These are phyloP conservation scores for Calamus simplicifolius DNA, from an alignment of 176 grass and related monocot genomes.

Conservation along the genomic window DNA sequence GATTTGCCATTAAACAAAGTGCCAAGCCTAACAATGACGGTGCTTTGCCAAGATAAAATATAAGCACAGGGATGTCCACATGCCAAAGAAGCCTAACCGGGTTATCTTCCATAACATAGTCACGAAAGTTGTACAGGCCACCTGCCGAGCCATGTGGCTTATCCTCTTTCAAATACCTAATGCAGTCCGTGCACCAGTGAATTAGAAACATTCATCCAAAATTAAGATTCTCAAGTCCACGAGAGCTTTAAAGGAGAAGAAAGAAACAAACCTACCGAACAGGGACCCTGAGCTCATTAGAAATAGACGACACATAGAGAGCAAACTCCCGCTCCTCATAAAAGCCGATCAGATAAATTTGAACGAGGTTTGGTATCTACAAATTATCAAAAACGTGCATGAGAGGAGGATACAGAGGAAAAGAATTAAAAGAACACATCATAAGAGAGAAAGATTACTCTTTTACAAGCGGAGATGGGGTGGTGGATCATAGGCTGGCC, in stretches of 20 bases:
- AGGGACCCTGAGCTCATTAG: constrained; percentile 86
- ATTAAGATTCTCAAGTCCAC: not conserved
- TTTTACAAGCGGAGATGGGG: constrained; percentile 78
- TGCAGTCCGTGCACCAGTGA: constrained; percentile 7
- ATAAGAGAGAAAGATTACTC: constrained; percentile 18
- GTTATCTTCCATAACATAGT: constrained; percentile 85
- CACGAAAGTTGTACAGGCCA: constrained; percentile 91
- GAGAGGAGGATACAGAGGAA: not conserved
- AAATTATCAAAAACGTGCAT: not conserved
- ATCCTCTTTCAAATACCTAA: constrained; percentile 88
- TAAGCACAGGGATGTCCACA: not conserved
- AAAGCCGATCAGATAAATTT: constrained; percentile 96
- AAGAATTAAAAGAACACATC: not conserved
- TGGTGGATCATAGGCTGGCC: constrained; percentile 97
- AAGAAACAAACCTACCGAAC: constrained; percentile 48
- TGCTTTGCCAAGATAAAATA: too few relatives aligned
- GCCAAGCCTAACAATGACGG: too few relatives aligned
- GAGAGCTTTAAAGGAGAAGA: not conserved
- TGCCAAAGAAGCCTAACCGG: constrained; percentile 40
- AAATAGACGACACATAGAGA: constrained; percentile 94
- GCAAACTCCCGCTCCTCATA: constrained; percentile 94
- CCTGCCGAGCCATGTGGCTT: constrained; percentile 95
- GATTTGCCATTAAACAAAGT: too few relatives aligned
- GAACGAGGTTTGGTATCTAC: constrained; percentile 87
- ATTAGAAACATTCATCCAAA: not conserved